phyloP scores from a whole-genome alignment of 2,329 filamentous ascomycete genomes.

The Dactylellina cionopaga region DNA sequence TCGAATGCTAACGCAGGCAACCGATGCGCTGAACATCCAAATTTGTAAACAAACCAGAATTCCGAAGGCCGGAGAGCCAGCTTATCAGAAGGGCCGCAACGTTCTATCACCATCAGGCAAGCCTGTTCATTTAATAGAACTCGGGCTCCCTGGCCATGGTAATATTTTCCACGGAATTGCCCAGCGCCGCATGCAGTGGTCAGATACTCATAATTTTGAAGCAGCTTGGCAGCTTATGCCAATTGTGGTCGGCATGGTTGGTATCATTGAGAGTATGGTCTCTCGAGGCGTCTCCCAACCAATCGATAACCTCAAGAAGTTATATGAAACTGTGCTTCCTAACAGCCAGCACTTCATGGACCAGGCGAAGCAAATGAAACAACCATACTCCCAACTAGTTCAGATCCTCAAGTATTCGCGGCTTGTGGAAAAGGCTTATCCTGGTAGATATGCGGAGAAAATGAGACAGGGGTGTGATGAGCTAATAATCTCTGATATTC shows the following conservation, averaged over 20 bases:
- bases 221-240: conserved; percentile 5
- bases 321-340: not conserved
- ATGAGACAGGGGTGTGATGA: not conserved
- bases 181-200: too few relatives aligned
- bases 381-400: too few relatives aligned
- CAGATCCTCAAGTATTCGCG: too few relatives aligned
- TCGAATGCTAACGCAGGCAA: not conserved
- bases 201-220: not conserved
- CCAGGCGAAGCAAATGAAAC: too few relatives aligned
- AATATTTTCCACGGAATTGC: too few relatives aligned
- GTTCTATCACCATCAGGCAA: not conserved
- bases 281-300: not conserved
- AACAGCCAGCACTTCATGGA: not conserved
- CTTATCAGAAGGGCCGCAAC: not conserved
- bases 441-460: too few relatives aligned
- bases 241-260: not conserved
- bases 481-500: not conserved
- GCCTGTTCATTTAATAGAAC: conserved; percentile 3
- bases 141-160: not conserved
- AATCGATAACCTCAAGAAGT: not conserved
- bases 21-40: not conserved
- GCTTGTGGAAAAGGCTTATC: too few relatives aligned
- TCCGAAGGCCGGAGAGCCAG: not conserved
- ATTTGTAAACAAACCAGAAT: not conserved
- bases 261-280: conserved; percentile 6